Conservation (phyloP, 116 monocot genomes). For the Phalaenopsis hybrid region DNA sequence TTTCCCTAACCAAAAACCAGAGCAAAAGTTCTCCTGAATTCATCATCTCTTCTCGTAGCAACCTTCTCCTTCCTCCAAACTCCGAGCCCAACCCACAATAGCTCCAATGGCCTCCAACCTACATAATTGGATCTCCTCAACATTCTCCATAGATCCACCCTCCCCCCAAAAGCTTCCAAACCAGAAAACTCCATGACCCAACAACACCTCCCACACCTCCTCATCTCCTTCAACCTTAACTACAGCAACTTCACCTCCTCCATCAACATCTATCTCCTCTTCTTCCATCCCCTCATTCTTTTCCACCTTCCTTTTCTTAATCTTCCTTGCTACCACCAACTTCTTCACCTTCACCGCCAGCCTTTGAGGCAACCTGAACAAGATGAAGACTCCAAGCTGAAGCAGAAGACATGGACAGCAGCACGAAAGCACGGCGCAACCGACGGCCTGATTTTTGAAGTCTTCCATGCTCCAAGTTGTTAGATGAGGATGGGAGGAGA, state of each 20-base stretch:
- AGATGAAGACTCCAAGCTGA: neutral
- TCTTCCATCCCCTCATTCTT: neutral
- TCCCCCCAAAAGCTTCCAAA: constrained; percentile 23
- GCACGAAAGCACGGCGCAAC: constrained; percentile 12
- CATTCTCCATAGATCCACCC: neutral
- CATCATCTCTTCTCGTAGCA: too few species aligned
- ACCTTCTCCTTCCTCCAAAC: neutral
- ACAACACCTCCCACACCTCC: constrained; percentile 14
- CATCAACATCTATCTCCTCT: neutral
- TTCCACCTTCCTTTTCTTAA: constrained; percentile 2
- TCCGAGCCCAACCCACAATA: neutral
- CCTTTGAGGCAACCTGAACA: constrained; percentile 4
- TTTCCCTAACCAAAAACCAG: too few species aligned
- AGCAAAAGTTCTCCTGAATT: too few species aligned
- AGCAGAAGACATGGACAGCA: constrained; percentile 17
- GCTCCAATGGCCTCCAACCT: neutral
- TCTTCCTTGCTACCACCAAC: neutral
- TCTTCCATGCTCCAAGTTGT: constrained; percentile 7
- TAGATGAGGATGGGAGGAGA: neutral
- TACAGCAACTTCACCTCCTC: neutral
- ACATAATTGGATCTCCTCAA: neutral
- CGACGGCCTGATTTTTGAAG: neutral
- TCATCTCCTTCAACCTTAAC: constrained; percentile 1
- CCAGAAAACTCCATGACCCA: constrained; percentile 15
- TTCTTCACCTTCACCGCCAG: neutral